phyloP scores from a whole-genome alignment of 306 rosid species.

The Fagus crenata region DNA sequence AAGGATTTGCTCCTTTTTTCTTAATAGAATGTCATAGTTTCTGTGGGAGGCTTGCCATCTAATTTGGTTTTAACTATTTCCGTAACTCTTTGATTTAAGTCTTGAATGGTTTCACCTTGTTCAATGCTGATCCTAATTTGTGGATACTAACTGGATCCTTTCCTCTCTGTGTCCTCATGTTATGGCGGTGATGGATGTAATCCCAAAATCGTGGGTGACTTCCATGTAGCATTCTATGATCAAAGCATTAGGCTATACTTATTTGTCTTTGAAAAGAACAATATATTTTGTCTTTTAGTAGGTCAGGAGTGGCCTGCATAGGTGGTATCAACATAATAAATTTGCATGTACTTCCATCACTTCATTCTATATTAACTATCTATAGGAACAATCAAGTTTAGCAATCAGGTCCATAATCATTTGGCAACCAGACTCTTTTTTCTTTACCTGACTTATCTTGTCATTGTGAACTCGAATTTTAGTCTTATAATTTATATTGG shows the following conservation, averaged over 20 bases:
- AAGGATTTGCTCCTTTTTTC: neutral
- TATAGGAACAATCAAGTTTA: neutral
- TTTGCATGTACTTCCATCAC: neutral
- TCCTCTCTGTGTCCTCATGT: neutral
- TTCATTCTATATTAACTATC: neutral
- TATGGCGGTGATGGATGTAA: neutral
- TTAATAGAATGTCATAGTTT: neutral
- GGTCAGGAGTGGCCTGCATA: neutral
- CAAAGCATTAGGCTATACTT: slow-evolving; percentile 1
- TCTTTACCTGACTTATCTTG: neutral
- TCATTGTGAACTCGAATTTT: neutral
- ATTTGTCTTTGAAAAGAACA: neutral
- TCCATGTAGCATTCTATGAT: neutral
- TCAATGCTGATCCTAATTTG: neutral
- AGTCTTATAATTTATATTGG: neutral
- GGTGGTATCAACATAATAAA: neutral
- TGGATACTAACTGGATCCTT: neutral
- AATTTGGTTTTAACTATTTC: neutral
- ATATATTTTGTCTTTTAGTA: neutral
- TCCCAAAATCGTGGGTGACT: neutral
- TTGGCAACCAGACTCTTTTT: neutral
- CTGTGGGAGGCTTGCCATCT: neutral
- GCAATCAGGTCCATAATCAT: neutral
- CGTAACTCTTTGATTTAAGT: neutral
- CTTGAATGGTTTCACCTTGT: slow-evolving; percentile 2